Percentiles rank a stretch among this genome's conserved stretches.
These are phyloP conservation scores for Protostelium mycophagum DNA, from an alignment of 78 protist genomes.

Conservation along the genomic window DNA sequence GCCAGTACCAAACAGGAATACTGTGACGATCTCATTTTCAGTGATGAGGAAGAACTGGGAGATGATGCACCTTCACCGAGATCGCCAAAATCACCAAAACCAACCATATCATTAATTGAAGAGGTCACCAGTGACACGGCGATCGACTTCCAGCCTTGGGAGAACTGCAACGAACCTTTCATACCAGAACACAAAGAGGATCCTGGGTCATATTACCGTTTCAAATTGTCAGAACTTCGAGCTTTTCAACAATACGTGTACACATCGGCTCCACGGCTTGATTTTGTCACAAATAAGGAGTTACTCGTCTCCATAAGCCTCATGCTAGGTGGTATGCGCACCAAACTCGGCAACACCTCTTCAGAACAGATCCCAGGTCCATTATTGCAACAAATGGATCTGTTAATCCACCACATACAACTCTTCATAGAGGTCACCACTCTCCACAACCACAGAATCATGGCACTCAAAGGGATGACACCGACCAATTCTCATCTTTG, in stretches of 20 bases:
- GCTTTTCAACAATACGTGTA: not conserved
- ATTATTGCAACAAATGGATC: not conserved
- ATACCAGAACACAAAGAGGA: not conserved
- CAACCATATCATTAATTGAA: not conserved
- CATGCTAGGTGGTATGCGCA: not conserved
- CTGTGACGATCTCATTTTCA: not conserved
- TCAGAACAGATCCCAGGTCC: not conserved
- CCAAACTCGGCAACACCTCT: not conserved
- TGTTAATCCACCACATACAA: not conserved
- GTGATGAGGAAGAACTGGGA: not conserved
- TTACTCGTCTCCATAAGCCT: not conserved
- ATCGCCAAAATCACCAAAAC: not conserved
- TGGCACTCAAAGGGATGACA: not conserved
- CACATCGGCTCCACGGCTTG: not conserved
- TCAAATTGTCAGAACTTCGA: not conserved
- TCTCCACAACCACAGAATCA: not conserved
- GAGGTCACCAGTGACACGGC: not conserved
- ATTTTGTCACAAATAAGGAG: not conserved
- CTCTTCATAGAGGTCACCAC: not conserved
- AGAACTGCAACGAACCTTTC: not conserved
- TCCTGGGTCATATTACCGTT: not conserved
- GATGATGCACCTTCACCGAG: not conserved
- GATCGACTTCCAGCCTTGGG: not conserved
- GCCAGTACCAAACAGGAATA: not conserved
- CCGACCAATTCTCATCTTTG: not conserved